These are phyloP conservation scores for Alternaria conjuncta DNA, from an alignment of 2,329 filamentous ascomycete genomes.

Conservation along the genomic window DNA sequence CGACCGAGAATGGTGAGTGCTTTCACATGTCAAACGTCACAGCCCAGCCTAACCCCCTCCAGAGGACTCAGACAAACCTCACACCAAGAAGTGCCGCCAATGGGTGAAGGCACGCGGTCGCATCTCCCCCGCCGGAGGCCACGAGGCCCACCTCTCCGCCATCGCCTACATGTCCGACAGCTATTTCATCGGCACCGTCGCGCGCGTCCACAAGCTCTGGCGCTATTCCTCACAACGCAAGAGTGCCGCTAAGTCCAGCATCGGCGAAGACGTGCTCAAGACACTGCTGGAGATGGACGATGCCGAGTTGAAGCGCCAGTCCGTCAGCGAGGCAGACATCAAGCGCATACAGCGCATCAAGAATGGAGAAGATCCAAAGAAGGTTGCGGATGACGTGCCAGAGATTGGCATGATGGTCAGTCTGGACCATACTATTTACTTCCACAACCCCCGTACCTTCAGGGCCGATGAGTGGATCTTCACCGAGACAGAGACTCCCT, in stretches of 20 bases:
- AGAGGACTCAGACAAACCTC: slow-evolving; percentile 59
- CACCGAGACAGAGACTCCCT: slow-evolving; percentile 79
- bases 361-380: slow-evolving; percentile 53
- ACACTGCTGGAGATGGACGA: slow-evolving; percentile 55
- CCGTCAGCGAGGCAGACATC: slow-evolving; percentile 60
- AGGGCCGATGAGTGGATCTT: slow-evolving; percentile 75
- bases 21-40: background rate
- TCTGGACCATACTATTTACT: slow-evolving; percentile 72
- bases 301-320: slow-evolving; percentile 50
- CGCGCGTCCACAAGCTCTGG: slow-evolving; percentile 80
- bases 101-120: slow-evolving; percentile 78
- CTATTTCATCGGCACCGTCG: slow-evolving; percentile 90
- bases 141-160: slow-evolving; percentile 82
- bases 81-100: slow-evolving; percentile 68
- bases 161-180: slow-evolving; percentile 92
- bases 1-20: slow-evolving; percentile 61
- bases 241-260: slow-evolving; percentile 43
- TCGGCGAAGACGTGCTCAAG: slow-evolving; percentile 53
- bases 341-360: slow-evolving; percentile 43
- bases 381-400: slow-evolving; percentile 57
- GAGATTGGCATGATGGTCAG: slow-evolving; percentile 85
- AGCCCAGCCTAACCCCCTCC: slow-evolving; percentile 21
- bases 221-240: slow-evolving; percentile 64
- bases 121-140: slow-evolving; percentile 76
- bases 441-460: slow-evolving; percentile 59